Base-by-base conservation (phyloP, 1,284 basidiomycete species). In the Agaricales sp. region DNA sequence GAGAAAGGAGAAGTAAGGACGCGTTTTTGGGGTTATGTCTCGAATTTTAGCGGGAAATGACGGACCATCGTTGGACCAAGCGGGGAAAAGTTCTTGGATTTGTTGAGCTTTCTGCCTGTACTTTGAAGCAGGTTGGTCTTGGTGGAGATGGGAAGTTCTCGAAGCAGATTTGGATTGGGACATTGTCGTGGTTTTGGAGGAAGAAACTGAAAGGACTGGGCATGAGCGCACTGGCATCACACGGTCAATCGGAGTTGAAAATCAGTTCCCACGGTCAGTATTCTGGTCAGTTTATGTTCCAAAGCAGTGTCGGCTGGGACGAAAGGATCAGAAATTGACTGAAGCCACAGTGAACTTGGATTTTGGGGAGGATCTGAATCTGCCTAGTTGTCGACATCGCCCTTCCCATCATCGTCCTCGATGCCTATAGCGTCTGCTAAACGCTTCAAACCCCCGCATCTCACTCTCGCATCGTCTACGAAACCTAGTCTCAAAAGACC, bases 1-100 rank as follows among this genome's bases (percentile, higher is more conserved):
- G 18, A 37, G 11, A 18, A 46, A 47, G 43, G 46, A 52, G 26
- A 50, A 45, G 26, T 30, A 50, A 35, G 51, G 43, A 24, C 48
- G 53, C 54, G n/a, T n/a, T n/a, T n/a, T n/a, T n/a, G n/a, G n/a
- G n/a, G n/a, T n/a, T n/a, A n/a, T n/a, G n/a, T n/a, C n/a, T n/a
- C n/a, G n/a, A n/a, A n/a, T n/a, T n/a, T n/a, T n/a, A 50, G 48
- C 51, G 57, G 49, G 52, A 41, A 43, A 41, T 50, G 52, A 65
- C 63, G 51, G 57, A 81, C 85, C 86, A 61, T 92, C 89, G 57
- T 75, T 75, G 61, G 84, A 78, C 82, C 82, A 93, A 57, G 64
- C 59, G 11, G 89, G 80, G 63, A 92, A 93, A 53, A 82, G 65
- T 62, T 91, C 91, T 62, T 83, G 78, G 13, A 92, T 78, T 52